phyloP scores from a whole-genome alignment of 1,284 basidiomycete species.

The Ceratobasidium sp. region DNA sequence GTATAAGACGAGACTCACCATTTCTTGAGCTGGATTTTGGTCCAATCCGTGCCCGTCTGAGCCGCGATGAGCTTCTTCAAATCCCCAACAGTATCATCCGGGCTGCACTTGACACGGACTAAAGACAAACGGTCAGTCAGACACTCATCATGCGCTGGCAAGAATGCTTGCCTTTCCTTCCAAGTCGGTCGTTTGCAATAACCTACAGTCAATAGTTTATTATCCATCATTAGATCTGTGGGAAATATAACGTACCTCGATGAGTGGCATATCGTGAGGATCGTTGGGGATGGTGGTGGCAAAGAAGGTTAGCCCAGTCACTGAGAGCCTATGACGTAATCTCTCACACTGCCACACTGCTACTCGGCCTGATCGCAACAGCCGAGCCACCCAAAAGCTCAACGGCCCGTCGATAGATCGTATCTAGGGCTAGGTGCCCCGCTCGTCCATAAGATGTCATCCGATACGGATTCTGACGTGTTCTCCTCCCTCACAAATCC shows the following conservation, averaged over 20 bases:
- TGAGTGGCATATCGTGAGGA: conserved; percentile 64
- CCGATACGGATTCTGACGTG: no score
- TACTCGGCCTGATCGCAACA: no score
- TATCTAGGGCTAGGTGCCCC: no score
- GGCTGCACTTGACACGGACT: conserved; percentile 94
- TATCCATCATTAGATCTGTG: neutral
- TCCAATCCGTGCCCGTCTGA: conserved; percentile 89
- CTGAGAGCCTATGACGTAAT: no score
- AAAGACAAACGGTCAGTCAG: conserved; percentile 26
- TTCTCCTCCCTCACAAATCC: no score
- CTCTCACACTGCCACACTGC: no score
- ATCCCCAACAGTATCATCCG: conserved; percentile 97
- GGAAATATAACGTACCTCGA: conserved; percentile 64
- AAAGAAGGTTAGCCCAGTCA: conserved; percentile 10
- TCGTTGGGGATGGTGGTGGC: conserved; percentile 17
- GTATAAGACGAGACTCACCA: conserved; percentile 70
- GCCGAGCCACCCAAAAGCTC: no score
- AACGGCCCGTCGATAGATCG: no score
- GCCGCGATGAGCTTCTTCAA: conserved; percentile 97
- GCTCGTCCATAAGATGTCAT: no score
- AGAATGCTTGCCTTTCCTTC: conserved; percentile 83
- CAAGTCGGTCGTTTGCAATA: conserved; percentile 96
- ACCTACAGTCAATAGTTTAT: conserved; percentile 66
- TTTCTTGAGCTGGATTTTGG: conserved; percentile 96
- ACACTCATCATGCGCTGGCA: neutral